A percentile compares a stretch with the other conserved stretches of the same genome.
phyloP scores from a whole-genome alignment of 2,329 filamentous ascomycete species.

The Paracoccidioides brasiliensis region DNA sequence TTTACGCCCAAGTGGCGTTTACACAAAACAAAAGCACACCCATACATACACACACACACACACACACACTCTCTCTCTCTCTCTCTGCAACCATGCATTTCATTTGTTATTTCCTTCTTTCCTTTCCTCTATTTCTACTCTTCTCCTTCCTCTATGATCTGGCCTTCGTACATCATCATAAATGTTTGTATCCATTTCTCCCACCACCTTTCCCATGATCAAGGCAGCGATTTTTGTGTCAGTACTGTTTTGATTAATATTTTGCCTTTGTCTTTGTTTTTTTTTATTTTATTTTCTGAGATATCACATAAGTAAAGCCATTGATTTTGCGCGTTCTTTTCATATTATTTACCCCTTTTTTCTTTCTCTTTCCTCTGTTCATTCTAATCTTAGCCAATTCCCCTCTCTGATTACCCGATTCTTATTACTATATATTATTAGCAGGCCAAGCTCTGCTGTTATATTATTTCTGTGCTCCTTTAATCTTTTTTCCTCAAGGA shows the following conservation, averaged over 20 bases:
- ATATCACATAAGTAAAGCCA: slow-evolving; percentile 4
- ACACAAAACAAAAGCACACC: background rate
- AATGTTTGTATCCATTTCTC: background rate
- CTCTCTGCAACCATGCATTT: slow-evolving; percentile 1
- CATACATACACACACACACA: background rate
- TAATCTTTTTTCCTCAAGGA: slow-evolving; percentile 3
- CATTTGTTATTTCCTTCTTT: slow-evolving; percentile 9
- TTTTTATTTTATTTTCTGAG: slow-evolving; percentile 12
- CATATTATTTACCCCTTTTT: slow-evolving; percentile 9
- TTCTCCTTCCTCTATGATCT: background rate
- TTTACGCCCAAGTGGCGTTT: slow-evolving; percentile 3
- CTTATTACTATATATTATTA: slow-evolving; percentile 3
- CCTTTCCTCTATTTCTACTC: slow-evolving; percentile 10
- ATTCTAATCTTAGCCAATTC: slow-evolving; percentile 21
- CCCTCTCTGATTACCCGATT: slow-evolving; percentile 4
- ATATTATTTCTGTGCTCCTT: background rate
- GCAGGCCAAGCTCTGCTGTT: background rate
- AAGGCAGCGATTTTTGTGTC: slow-evolving; percentile 1
- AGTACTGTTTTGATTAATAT: too few species aligned
- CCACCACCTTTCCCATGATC: background rate
- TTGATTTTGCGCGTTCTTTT: slow-evolving; percentile 5
- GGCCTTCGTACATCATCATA: background rate
- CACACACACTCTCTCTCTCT: too few species aligned
- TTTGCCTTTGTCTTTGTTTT: too few species aligned
- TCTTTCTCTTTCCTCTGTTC: slow-evolving; percentile 3